These are phyloP conservation scores for Lentinula edodes DNA, from an alignment of 768 basidiomycete genomes.

Conservation along the genomic window DNA sequence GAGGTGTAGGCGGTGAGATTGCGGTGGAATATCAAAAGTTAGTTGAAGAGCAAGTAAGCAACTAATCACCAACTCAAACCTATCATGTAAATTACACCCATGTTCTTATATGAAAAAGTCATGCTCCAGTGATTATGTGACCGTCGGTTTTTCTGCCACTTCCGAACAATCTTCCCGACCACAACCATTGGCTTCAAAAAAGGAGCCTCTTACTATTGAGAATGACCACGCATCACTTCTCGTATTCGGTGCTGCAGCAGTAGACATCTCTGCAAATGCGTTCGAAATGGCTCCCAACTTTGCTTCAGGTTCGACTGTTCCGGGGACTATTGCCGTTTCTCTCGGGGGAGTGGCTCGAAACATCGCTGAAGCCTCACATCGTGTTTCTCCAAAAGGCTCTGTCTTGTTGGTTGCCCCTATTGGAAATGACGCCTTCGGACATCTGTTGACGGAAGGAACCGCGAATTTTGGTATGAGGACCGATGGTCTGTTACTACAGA, in stretches of 20 bases:
- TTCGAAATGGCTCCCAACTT: constrained; percentile 23
- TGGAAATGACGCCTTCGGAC: constrained; percentile 74
- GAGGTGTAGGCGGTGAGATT: constrained; percentile 60
- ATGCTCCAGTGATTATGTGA: background rate
- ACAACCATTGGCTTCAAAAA: background rate
- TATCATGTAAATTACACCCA: background rate
- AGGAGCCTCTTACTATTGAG: background rate
- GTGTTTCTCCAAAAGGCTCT: constrained; percentile 33
- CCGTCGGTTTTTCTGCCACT: background rate
- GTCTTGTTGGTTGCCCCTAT: constrained; percentile 66
- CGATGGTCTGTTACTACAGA: constrained; percentile 61
- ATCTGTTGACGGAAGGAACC: constrained; percentile 55
- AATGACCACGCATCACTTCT: constrained; percentile 41
- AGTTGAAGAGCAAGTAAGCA: constrained; percentile 27
- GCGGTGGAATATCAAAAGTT: constrained; percentile 70
- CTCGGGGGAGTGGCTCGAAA: constrained; percentile 95
- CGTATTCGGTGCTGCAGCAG: constrained; percentile 81
- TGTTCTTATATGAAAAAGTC: constrained; percentile 2
- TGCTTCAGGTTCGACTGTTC: constrained; percentile 66
- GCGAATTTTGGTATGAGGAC: constrained; percentile 65
- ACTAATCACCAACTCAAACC: constrained; percentile 4
- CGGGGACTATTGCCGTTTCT: constrained; percentile 67
- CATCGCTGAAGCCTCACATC: constrained; percentile 84
- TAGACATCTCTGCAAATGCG: constrained; percentile 74
- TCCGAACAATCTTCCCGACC: background rate